Conservation (phyloP, 2,329 filamentous ascomycete genomes). For the Sclerotinia subarctica region DNA sequence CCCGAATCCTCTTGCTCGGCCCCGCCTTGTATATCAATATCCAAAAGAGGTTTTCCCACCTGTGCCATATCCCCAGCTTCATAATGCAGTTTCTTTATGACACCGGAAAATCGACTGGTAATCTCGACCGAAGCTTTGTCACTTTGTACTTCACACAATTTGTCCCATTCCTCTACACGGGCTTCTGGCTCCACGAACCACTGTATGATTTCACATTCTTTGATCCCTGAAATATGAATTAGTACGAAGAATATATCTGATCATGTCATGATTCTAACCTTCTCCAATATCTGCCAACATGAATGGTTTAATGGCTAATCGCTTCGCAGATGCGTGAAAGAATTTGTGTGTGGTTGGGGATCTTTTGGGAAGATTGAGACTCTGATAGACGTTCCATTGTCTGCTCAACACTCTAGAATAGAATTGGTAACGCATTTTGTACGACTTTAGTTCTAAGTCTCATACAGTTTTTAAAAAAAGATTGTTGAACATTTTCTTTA, state of each 20-base stretch:
- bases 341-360: slow-evolving; percentile 23
- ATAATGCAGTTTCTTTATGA: slow-evolving; percentile 95
- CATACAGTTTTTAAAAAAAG: background rate
- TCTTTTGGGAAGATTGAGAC: slow-evolving; percentile 27
- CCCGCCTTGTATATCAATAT: slow-evolving; percentile 87
- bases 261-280: slow-evolving; percentile 48
- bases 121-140: slow-evolving; percentile 93
- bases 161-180: slow-evolving; percentile 95
- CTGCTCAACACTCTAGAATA: slow-evolving; percentile 49
- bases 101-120: slow-evolving; percentile 89
- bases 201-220: slow-evolving; percentile 98
- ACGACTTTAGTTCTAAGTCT: background rate
- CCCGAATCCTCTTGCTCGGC: slow-evolving; percentile 60
- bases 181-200: slow-evolving; percentile 98
- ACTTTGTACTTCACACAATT: slow-evolving; percentile 95
- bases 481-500: slow-evolving; percentile 1
- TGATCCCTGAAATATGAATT: slow-evolving; percentile 65
- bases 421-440: slow-evolving; percentile 54
- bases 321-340: slow-evolving; percentile 34
- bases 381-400: slow-evolving; percentile 49
- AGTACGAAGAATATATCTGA: slow-evolving; percentile 4
- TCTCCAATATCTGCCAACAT: slow-evolving; percentile 83
- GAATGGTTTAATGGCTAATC: slow-evolving; percentile 68
- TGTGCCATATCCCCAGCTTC: slow-evolving; percentile 95
- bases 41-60: slow-evolving; percentile 89